Base-by-base conservation (phyloP, 495 filamentous ascomycete species). In the Tuber melanosporum region DNA sequence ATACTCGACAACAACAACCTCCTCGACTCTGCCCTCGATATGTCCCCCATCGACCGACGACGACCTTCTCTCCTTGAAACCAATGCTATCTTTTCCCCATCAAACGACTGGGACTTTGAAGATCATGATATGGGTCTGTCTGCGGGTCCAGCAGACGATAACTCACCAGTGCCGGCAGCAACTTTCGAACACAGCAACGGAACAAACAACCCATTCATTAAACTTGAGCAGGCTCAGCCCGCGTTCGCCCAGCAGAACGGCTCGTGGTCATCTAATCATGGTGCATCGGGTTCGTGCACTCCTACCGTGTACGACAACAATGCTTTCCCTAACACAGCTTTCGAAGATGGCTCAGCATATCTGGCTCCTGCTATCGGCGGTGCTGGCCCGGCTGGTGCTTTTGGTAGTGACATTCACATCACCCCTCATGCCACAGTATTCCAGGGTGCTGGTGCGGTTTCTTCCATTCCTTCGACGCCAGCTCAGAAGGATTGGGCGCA, bases 1-100 rank as follows among this genome's bases (percentile, higher is more conserved):
- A 94, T 94, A 83, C 88, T 95, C 78, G 93, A 94, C 84, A 87
- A 86, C 79, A 88, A 86, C 83, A 85, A 82, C 79, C 88, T 87
- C 83, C 88, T 87, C 83, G 89, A 91, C 82, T 89, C 89, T 22
- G 89, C 90, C 47, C 86, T 93, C 80, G 91, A 92, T 79, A 89
- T 93, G 85, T 90, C 91, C 69, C 87, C 89, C 78, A 88, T 91
- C 85, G 87, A 86, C 76, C 89, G 88, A 78, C 88, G 89, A 86
- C 89, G 91, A 83, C 88, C 91, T 83, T 88, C 91, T 76, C 92
- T 92, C 73, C 93, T 94, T 85, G 90, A 91, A 77, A 89, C 91
- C 49, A 86, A 90, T 71, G 86, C 91, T 73, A 87, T 92, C 83
- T 92, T 92, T 85, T 89, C 88, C 45, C 87, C 87, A 46, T 86